Evolutionary conservation across 768 basidiomycete genomes (phyloP), one percentile per base, ranked within the genome.

Genomic region (Tricholoma sp.): DNA sequence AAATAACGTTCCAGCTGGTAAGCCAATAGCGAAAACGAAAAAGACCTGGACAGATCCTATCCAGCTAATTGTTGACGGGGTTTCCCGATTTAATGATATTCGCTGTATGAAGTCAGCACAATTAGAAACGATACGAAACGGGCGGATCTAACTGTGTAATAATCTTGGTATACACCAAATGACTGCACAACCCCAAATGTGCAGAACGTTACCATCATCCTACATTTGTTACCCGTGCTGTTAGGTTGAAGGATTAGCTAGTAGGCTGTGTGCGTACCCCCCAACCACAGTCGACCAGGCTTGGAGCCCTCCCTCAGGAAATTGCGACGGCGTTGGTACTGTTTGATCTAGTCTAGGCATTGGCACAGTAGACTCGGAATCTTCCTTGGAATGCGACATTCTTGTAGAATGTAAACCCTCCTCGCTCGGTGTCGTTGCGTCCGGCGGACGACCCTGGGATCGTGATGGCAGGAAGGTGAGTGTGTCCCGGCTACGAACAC

Each of bases 1-100:
- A 52, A 81, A 79, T 27, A 78, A 60, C 51, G 72, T 71, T 32
- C 77, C 79, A 9, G 76, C 74, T 19, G 72, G 74, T 29, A 79
- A 63, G 24, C 77, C 79, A 12, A 77, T 59, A 5, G 76, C 73
- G 57, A 80, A 79, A 0, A 79, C 71, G 46, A 79, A 72, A 57
- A 80, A 81, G 11, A 77, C 73, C 64, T 82, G 81, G 4, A 79
- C 62, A 5, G 77, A 78, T 43, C 81, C 81, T 59, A 82, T 81
- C 75, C 80, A 76, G 39, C 77, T 79, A 53, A 78, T 74, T 27
- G 76, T 68, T 2, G 77, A 77, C 0, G 79, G 71, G 5, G 74
- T 68, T 58, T 75, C 73, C 55, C 71, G 71, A 0, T 55, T 70
- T 52, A 80, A 66, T 16, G 68, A 72, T 22, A 69, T 61, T 24